These are phyloP conservation scores for Globisporangium middletonii DNA, from an alignment of 352 stramenopile species.

Conservation along the genomic window DNA sequence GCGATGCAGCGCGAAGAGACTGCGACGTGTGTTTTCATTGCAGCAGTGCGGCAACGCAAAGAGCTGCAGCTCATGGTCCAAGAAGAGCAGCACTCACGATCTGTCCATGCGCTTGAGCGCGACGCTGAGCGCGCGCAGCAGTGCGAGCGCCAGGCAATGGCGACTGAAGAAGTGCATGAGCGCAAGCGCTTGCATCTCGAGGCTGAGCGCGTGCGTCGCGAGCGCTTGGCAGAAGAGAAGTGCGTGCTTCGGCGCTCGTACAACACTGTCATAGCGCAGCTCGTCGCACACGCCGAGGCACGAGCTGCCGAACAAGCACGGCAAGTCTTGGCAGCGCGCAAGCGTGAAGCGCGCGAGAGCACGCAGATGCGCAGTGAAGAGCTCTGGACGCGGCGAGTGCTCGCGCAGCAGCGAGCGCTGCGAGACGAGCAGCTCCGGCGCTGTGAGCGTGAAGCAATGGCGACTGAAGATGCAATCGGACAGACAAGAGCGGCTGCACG, in stretches of 20 bases:
- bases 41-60: neutral
- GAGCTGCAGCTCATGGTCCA: constrained; percentile 1
- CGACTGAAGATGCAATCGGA: constrained; percentile 21
- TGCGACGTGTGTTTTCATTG: neutral
- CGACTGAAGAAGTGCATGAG: constrained; percentile 6
- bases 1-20: constrained; percentile 22
- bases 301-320: constrained; percentile 13
- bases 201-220: neutral
- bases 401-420: constrained; percentile 17
- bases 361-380: constrained; percentile 51
- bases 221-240: constrained; percentile 18
- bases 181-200: constrained; percentile 5
- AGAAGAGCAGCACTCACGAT: constrained; percentile 4
- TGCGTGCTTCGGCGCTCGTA: constrained; percentile 14
- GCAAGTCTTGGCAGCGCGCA: constrained; percentile 15
- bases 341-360: constrained; percentile 25
- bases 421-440: constrained; percentile 13
- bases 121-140: neutral
- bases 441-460: constrained; percentile 26
- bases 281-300: constrained; percentile 14
- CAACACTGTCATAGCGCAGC: constrained; percentile 22
- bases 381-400: constrained; percentile 17
- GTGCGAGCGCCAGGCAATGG: constrained; percentile 4
- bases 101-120: neutral
- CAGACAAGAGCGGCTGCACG: neutral